Conservation (phyloP, 352 stramenopile genomes). For the Phytophthora pluvialis region DNA sequence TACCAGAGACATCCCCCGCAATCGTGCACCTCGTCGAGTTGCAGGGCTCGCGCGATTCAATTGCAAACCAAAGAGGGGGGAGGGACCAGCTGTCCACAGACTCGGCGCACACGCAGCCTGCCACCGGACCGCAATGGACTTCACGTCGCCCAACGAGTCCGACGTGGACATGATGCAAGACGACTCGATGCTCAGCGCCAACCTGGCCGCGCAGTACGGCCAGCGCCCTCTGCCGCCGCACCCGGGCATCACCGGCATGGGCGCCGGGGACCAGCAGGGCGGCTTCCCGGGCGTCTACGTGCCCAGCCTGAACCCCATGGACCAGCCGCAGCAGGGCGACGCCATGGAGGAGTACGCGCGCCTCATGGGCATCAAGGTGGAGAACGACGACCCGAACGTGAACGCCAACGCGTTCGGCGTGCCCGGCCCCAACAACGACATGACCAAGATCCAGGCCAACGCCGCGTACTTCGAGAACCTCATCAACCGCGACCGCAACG, state of each 20-base stretch:
- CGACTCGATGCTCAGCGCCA: slow-evolving; percentile 58
- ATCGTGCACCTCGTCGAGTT: slow-evolving; percentile 23
- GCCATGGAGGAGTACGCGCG: slow-evolving; percentile 84
- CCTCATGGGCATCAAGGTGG: slow-evolving; percentile 87
- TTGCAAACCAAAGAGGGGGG: slow-evolving; percentile 14
- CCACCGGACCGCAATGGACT: slow-evolving; percentile 52
- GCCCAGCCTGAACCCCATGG: slow-evolving; percentile 49
- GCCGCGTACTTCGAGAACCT: slow-evolving; percentile 85
- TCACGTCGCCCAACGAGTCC: slow-evolving; percentile 52
- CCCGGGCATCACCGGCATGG: slow-evolving; percentile 15
- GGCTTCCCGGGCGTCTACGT: slow-evolving; percentile 63
- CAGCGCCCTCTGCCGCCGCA: slow-evolving; percentile 22
- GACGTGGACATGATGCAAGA: slow-evolving; percentile 86
- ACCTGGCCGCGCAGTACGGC: slow-evolving; percentile 55
- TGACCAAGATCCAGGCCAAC: slow-evolving; percentile 80
- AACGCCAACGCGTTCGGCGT: slow-evolving; percentile 47
- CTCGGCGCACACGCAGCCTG: neutral
- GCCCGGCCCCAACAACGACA: slow-evolving; percentile 39
- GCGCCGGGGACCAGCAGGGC: slow-evolving; percentile 16
- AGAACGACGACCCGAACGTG: slow-evolving; percentile 48
- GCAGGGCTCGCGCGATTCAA: slow-evolving; percentile 11
- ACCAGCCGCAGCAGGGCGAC: slow-evolving; percentile 48
- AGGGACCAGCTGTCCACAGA: slow-evolving; percentile 13
- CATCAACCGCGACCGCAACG: slow-evolving; percentile 61
- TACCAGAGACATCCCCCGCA: slow-evolving; percentile 26